Evolutionary conservation across 176 grass and related monocot genomes (phyloP), one percentile per base, ranked within the genome.

Genomic region (Ensete glaucum): DNA sequence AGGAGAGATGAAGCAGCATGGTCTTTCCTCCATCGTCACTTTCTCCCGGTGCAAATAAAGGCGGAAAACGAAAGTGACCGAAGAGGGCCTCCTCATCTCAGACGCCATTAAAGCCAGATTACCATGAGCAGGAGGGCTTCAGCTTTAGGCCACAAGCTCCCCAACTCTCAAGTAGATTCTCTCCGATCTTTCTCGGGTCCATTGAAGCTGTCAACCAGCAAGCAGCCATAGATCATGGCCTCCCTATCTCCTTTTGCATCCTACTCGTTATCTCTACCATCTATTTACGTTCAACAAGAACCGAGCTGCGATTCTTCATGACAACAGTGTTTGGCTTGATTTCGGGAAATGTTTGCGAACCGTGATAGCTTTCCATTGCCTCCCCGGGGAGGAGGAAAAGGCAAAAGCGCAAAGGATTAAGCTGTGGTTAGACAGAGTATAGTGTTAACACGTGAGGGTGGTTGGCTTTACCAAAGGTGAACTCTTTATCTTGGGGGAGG

Each of bases 401-500:
- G 34, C 34, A 43, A 43, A 43, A 43, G 34, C 34, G 34, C 34
- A 43, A 43, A 43, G 34, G 34, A 43, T 43, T 43, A 6, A 43
- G 34, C 34, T 43, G 34, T 43, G 34, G 34, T 43, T 43, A 43
- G 34, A 43, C 34, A 43, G 34, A 43, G 34, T 0, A 16, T 57
- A 12, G 14, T 57, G 13, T n/a, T 60, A 60, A 60, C 57, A 60
- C 57, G 57, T 60, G 57, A 60, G 57, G 8, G 19, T 19, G 34
- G 34, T 43, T 43, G 34, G 34, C 57, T 60, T 60, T 60, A 21
- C 7, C 57, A 60, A 60, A 60, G 57, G 16, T 60, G 7, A 19
- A 60, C 17, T 60, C 57, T 60, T 60, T 60, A 60, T 60, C 57
- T 60, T 60, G 57, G 57, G 57, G 57, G n/a, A 60, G 57, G 57